Base-by-base conservation (phyloP, 2,329 filamentous ascomycete species). In the Hypoxylon sp. region DNA sequence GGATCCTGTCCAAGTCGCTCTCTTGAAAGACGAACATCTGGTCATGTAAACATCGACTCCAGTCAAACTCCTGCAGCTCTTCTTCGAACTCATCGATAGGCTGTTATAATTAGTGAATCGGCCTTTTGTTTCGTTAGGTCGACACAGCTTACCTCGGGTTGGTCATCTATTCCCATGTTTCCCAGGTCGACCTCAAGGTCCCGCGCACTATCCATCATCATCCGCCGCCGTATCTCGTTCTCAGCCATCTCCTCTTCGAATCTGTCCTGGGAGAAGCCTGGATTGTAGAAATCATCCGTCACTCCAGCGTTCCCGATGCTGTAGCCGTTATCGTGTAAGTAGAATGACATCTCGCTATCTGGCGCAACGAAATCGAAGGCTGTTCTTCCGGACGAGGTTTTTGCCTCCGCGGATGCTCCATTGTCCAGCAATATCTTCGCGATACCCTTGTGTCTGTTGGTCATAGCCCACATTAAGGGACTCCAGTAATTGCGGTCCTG, bases 1-100 rank as follows among this genome's bases (percentile, higher is more conserved):
- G 86, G 74, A 99, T 97, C 63, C 91, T 90, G 63, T 95, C 91
- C 54, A 99, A 86, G 76, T 99, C 95, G 76, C 88, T 91, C 72
- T 98, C 95, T 78, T 99, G 96, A 77, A 99, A 99, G 37, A 99
- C 96, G 77, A 99, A 99, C 96, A 99, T 99, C 78, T 99, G 96
- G 77, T 99, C 96, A 76, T 97, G 93, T 51, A 97, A 84, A 78
- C 96, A 99, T 73, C 92, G 87, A 69, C 91, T 91, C 96, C 96
- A 99, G 65, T 97, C 91, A 74, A 99, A 99, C 69, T 98, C 96
- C 74, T 96, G 94, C 61, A 90, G 88, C 62, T 97, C 94, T 74
- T 96, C 93, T 71, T 93, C 91, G 19, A 94, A 86, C 57, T 97
- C 94, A 64, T 95, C 93, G 14, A 87, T 84, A 16, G 88, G 84